Evolutionary conservation across 2,329 filamentous ascomycete genomes (phyloP).

Genomic region (Mycosphaerella sp.): DNA sequence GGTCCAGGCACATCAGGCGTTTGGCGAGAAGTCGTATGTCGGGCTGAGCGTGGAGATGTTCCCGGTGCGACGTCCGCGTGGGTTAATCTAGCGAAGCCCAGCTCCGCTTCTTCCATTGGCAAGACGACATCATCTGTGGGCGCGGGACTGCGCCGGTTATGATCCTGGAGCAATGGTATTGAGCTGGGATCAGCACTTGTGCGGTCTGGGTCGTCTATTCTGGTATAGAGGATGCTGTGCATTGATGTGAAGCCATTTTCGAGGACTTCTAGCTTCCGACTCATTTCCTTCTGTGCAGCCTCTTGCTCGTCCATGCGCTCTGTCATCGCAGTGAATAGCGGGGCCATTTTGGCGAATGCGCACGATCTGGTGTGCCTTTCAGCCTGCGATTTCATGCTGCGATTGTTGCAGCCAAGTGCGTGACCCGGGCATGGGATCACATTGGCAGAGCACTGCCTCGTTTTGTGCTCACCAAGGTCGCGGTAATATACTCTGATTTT

Average conservation of each 20-base stretch:
- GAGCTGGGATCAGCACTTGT: constrained; percentile 21
- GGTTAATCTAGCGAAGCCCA: not conserved
- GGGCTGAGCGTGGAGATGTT: not conserved
- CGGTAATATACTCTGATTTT: constrained; percentile 37
- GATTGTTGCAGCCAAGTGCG: constrained; percentile 40
- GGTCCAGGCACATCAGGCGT: constrained; percentile 18
- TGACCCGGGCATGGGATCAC: constrained; percentile 40
- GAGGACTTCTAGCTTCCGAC: constrained; percentile 40
- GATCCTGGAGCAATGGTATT: constrained; percentile 19
- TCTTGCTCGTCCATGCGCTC: constrained; percentile 41
- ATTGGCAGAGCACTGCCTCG: constrained; percentile 38
- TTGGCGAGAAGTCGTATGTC: constrained; percentile 10
- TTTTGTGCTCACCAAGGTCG: constrained; percentile 38
- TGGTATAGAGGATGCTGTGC: constrained; percentile 36
- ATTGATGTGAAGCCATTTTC: constrained; percentile 41
- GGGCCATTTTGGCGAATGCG: constrained; percentile 43
- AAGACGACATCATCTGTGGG: not conserved
- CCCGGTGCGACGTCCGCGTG: not conserved
- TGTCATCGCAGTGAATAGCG: constrained; percentile 40
- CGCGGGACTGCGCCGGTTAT: constrained; percentile 1
- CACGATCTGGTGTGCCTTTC: constrained; percentile 38
- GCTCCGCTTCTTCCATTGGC: constrained; percentile 2
- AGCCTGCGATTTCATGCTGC: constrained; percentile 36
- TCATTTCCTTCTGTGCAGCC: constrained; percentile 38
- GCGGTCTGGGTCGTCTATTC: constrained; percentile 16